Percentiles rank a stretch among this genome's conserved stretches.
Conservation (phyloP, 352 stramenopile species). For the Thraustochytrium sp. region DNA sequence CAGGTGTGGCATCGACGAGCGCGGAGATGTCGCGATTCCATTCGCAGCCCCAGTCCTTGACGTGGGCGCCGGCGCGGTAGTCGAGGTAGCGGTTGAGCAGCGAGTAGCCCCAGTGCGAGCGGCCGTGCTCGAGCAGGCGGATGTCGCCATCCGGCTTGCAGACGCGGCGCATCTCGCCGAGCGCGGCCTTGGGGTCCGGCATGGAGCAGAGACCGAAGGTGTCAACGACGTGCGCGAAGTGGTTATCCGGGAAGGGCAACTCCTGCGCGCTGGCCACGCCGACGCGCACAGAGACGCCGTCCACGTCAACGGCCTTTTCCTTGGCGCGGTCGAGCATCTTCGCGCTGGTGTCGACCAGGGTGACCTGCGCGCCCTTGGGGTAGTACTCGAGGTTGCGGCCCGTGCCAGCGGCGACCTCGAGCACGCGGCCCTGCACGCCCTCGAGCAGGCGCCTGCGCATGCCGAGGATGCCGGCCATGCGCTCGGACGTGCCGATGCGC, state of each 20-base stretch:
- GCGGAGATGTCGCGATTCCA: conserved; percentile 90
- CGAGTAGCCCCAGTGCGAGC: conserved; percentile 63
- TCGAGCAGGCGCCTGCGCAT: conserved; percentile 70
- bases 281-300: not conserved
- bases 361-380: conserved; percentile 49
- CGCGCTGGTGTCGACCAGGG: conserved; percentile 65
- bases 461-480: conserved; percentile 66
- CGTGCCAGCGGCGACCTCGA: conserved; percentile 89
- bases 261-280: conserved; percentile 53
- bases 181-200: conserved; percentile 78
- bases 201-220: conserved; percentile 93
- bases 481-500: conserved; percentile 70
- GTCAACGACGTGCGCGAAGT: conserved; percentile 90
- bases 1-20: conserved; percentile 61
- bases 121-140: conserved; percentile 88
- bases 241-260: conserved; percentile 62
- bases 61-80: conserved; percentile 80
- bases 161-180: conserved; percentile 86
- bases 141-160: conserved; percentile 76
- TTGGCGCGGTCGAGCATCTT: conserved; percentile 66
- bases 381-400: conserved; percentile 88
- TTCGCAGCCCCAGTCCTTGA: conserved; percentile 87
- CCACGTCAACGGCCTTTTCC: conserved; percentile 32
- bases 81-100: conserved; percentile 84
- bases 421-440: conserved; percentile 63